These are phyloP conservation scores for Pythium dissimile DNA, from an alignment of 352 stramenopile genomes.

Conservation along the genomic window DNA sequence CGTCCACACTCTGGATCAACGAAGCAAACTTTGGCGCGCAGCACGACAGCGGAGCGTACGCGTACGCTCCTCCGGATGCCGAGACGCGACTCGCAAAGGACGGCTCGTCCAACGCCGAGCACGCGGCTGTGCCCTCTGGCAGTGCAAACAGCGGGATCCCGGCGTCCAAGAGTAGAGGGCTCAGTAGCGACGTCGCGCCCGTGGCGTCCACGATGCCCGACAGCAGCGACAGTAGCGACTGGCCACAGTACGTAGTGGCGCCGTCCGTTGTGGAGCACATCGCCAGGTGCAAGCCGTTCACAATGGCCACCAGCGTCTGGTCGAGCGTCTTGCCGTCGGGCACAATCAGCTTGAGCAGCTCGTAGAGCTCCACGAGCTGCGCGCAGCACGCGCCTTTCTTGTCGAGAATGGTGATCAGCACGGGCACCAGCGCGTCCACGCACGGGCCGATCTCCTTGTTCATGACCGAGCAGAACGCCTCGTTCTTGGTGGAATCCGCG, in stretches of 20 bases:
- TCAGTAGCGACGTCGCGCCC: constrained; percentile 36
- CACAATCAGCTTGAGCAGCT: constrained; percentile 43
- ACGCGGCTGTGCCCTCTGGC: constrained; percentile 32
- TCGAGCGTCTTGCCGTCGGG: constrained; percentile 41
- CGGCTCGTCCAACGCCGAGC: constrained; percentile 33
- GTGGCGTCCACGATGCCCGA: constrained; percentile 22
- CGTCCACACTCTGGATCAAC: constrained; percentile 48
- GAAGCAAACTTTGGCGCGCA: constrained; percentile 35
- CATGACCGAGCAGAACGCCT: constrained; percentile 57
- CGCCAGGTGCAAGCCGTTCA: constrained; percentile 54
- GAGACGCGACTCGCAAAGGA: constrained; percentile 38
- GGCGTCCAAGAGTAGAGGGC: constrained; percentile 36
- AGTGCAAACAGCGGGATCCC: constrained; percentile 50
- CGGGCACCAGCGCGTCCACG: constrained; percentile 37
- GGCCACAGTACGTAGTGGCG: constrained; percentile 28
- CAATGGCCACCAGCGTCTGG: constrained; percentile 35
- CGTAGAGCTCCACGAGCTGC: constrained; percentile 40
- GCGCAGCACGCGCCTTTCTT: constrained; percentile 47
- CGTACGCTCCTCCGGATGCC: constrained; percentile 20
- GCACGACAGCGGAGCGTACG: constrained; percentile 49
- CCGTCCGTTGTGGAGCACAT: constrained; percentile 38
- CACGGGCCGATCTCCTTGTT: constrained; percentile 46
- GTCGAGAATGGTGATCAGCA: constrained; percentile 37
- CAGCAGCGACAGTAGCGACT: constrained; percentile 40
- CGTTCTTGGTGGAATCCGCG: constrained; percentile 33